Conservation (phyloP, 352 stramenopile species). For the Phytophthora boehmeriae region DNA sequence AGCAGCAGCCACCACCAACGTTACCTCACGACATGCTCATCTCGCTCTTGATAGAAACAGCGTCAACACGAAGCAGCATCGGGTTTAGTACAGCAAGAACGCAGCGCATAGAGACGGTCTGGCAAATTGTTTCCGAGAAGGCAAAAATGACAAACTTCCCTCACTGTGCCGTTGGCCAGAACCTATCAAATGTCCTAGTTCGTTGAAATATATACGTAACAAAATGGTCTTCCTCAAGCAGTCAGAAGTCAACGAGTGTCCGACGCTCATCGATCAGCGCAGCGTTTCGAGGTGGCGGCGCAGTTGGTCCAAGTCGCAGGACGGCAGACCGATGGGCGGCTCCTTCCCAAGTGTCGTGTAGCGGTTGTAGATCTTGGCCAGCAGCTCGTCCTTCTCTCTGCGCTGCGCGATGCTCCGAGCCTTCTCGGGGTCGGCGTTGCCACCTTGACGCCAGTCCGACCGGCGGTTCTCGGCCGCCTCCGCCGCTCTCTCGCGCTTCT, state of each 20-base stretch:
- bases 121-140: too few relatives aligned
- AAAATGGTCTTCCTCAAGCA: constrained; percentile 2
- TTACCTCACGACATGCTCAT: too few relatives aligned
- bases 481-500: constrained; percentile 69
- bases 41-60: neutral
- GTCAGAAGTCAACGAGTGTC: neutral
- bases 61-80: neutral
- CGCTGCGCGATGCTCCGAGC: constrained; percentile 64
- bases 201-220: constrained; percentile 15
- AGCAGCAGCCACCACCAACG: constrained; percentile 2
- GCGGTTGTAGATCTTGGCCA: constrained; percentile 80
- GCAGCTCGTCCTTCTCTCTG: constrained; percentile 84
- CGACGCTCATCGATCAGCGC: constrained; percentile 35
- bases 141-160: too few relatives aligned
- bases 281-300: constrained; percentile 77
- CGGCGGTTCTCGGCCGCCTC: constrained; percentile 72
- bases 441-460: constrained; percentile 81
- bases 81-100: too few relatives aligned
- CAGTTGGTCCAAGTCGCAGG: constrained; percentile 81
- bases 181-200: neutral
- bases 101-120: too few relatives aligned
- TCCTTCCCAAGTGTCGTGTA: constrained; percentile 82
- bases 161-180: too few relatives aligned
- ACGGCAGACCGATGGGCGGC: constrained; percentile 79
- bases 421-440: constrained; percentile 64